Conservation (phyloP, 108 stramenopile genomes). For the Mediolabrus comicus region DNA sequence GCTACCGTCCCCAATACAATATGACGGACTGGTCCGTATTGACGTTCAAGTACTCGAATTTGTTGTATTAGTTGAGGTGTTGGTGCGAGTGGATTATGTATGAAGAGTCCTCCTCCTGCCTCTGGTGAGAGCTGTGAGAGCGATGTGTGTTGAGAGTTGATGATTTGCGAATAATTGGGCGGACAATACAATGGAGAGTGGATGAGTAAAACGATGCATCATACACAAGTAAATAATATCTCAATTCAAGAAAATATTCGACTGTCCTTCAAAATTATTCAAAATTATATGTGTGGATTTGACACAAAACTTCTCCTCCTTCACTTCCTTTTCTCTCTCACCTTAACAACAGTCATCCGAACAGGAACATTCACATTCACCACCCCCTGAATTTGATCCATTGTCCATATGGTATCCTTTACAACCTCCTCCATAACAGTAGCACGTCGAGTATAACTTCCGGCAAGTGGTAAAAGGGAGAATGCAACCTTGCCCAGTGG, state of each 20-base stretch:
- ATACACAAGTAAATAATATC: background rate
- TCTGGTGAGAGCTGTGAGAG: slow-evolving; percentile 12
- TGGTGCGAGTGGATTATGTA: slow-evolving; percentile 90
- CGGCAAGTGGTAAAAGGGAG: slow-evolving; percentile 72
- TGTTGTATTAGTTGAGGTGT: slow-evolving; percentile 79
- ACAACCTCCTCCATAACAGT: slow-evolving; percentile 51
- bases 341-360: slow-evolving; percentile 75
- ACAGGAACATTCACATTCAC: slow-evolving; percentile 94
- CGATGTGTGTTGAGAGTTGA: background rate
- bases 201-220: background rate
- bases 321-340: slow-evolving; percentile 47
- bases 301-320: too few relatives aligned
- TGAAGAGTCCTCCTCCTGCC: slow-evolving; percentile 72
- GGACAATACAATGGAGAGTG: too few relatives aligned
- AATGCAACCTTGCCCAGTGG: slow-evolving; percentile 84
- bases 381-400: slow-evolving; percentile 91
- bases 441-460: slow-evolving; percentile 66
- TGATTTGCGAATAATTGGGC: too few relatives aligned
- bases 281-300: too few relatives aligned
- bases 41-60: slow-evolving; percentile 59
- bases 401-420: slow-evolving; percentile 74
- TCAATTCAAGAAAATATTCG: too few relatives aligned
- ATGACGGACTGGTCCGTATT: slow-evolving; percentile 82
- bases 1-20: slow-evolving; percentile 90
- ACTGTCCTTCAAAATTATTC: too few relatives aligned